Conservation (phyloP, 208 protist genomes). For the Leptomonas pyrrhocoris region DNA sequence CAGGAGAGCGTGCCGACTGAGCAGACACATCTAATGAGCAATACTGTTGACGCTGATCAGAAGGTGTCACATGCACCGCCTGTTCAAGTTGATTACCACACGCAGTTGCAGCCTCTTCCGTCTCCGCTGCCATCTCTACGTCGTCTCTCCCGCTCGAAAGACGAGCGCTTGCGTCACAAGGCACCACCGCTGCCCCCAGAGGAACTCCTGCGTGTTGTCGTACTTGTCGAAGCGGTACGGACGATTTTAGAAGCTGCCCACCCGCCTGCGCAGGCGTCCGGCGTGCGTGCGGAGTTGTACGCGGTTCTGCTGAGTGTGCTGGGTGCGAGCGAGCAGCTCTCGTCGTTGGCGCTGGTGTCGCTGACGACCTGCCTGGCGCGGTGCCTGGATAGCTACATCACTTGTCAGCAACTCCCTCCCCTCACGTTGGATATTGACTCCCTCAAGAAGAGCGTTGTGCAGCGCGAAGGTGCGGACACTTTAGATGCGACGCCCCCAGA, state of each 20-base stretch:
- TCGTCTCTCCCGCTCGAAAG: background rate
- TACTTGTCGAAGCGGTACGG: conserved; percentile 39
- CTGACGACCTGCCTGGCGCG: conserved; percentile 53
- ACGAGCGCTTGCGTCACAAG: conserved; percentile 38
- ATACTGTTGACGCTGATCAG: background rate
- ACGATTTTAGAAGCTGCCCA: conserved; percentile 37
- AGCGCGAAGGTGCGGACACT: background rate
- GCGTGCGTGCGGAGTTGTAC: conserved; percentile 40
- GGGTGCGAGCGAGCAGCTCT: conserved; percentile 59
- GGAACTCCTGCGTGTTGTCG: conserved; percentile 36
- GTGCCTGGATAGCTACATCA: conserved; percentile 47
- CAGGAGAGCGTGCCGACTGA: too few species aligned
- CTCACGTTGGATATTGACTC: background rate
- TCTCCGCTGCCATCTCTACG: conserved; percentile 5
- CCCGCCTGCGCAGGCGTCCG: conserved; percentile 15
- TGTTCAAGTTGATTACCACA: background rate
- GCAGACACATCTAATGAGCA: background rate
- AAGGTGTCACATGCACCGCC: background rate
- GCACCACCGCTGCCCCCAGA: conserved; percentile 34
- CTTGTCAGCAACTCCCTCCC: conserved; percentile 24
- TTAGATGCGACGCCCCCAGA: background rate
- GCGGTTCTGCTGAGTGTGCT: conserved; percentile 47
- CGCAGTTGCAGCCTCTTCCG: background rate
- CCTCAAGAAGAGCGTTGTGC: background rate
- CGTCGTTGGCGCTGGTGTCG: conserved; percentile 38